Conservation (phyloP, 2,329 filamentous ascomycete species). For the Aureobasidium namibiae region DNA sequence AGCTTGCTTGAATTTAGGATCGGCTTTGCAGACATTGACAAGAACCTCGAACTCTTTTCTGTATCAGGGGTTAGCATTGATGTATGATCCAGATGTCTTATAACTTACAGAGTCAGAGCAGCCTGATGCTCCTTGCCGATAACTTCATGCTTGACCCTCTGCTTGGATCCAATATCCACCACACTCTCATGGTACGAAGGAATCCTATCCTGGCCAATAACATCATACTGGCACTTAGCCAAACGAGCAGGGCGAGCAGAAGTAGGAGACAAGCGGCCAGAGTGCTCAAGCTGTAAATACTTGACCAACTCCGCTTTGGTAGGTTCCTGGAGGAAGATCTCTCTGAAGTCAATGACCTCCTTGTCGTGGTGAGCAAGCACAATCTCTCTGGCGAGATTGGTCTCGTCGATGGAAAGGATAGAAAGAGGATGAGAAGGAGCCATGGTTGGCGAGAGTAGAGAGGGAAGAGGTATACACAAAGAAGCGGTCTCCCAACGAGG, state of each 20-base stretch:
- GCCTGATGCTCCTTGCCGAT: slow-evolving; percentile 24
- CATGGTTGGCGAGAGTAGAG: background rate
- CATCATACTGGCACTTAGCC: slow-evolving; percentile 49
- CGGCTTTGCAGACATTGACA: slow-evolving; percentile 43
- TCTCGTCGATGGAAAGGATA: slow-evolving; percentile 19
- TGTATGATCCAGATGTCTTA: no score
- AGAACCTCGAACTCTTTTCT: slow-evolving; percentile 39
- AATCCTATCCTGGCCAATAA: slow-evolving; percentile 43
- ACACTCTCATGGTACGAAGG: slow-evolving; percentile 49
- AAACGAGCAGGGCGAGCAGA: slow-evolving; percentile 31
- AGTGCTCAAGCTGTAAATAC: slow-evolving; percentile 25
- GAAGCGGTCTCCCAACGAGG: background rate
- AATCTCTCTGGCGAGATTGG: slow-evolving; percentile 18
- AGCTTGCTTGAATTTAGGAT: slow-evolving; percentile 24
- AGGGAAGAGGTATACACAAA: background rate
- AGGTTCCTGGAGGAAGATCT: slow-evolving; percentile 27
- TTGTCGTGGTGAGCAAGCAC: slow-evolving; percentile 18
- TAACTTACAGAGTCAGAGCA: slow-evolving; percentile 20
- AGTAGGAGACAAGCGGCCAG: slow-evolving; percentile 18
- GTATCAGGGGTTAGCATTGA: background rate
- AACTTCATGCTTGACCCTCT: slow-evolving; percentile 22
- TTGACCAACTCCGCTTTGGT: slow-evolving; percentile 25
- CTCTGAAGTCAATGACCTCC: slow-evolving; percentile 21
- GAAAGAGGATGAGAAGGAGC: slow-evolving; percentile 15
- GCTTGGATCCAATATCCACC: slow-evolving; percentile 22